phyloP scores from a whole-genome alignment of 805 yeast species.

The Lipomyces lipofer region DNA sequence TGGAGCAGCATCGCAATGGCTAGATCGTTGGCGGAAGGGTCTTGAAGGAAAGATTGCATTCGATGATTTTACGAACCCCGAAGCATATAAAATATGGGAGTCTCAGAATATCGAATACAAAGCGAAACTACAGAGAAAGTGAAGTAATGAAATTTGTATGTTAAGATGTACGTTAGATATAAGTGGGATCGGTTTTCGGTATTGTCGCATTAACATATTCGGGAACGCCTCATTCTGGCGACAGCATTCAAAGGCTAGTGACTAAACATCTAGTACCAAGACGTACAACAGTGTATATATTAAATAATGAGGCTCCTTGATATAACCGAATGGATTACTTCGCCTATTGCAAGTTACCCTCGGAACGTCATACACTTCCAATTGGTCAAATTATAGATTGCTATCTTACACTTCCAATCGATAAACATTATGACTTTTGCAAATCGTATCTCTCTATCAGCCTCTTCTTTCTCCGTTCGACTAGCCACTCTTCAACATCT shows the following conservation, averaged over 20 bases:
- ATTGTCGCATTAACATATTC: background rate
- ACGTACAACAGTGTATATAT: too few species aligned
- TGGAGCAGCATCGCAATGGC: slow-evolving; percentile 65
- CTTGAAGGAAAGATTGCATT: slow-evolving; percentile 42
- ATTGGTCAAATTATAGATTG: too few species aligned
- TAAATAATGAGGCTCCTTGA: too few species aligned
- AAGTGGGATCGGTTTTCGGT: too few species aligned
- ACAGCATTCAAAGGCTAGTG: too few species aligned
- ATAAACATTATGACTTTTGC: background rate
- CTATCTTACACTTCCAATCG: too few species aligned
- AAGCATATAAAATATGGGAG: slow-evolving; percentile 28
- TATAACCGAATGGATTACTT: too few species aligned
- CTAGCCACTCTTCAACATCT: slow-evolving; percentile 36
- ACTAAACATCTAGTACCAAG: too few species aligned
- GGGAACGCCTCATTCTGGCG: background rate
- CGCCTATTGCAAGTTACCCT: too few species aligned
- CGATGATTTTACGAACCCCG: slow-evolving; percentile 35
- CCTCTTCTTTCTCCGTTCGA: slow-evolving; percentile 26
- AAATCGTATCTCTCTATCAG: slow-evolving; percentile 20
- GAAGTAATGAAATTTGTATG: too few species aligned
- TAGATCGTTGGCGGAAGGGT: slow-evolving; percentile 62
- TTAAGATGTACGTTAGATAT: too few species aligned
- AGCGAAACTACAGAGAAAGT: background rate
- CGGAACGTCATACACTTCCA: too few species aligned
- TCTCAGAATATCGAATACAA: background rate